Evolutionary conservation across 1,284 basidiomycete genomes (phyloP).

Genomic region (Austropuccinia psidii): DNA sequence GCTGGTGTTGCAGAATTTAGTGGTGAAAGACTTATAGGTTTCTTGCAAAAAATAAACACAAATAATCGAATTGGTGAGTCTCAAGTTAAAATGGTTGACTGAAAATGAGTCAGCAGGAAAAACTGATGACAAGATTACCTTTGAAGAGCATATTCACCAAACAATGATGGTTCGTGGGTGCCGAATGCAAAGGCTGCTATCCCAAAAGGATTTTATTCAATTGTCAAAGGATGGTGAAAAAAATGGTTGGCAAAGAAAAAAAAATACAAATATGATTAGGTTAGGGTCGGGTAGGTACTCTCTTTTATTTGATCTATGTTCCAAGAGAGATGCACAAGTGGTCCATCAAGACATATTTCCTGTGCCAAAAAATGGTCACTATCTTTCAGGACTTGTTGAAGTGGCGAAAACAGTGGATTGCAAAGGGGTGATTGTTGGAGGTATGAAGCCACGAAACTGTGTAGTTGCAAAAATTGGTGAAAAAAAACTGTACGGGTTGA

Average conservation of each 20-base stretch:
- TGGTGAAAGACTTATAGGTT: conserved; percentile 23
- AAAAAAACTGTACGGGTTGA: not conserved
- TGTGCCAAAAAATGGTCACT: not conserved
- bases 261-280: not conserved
- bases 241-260: not conserved
- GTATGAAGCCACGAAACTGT: not conserved
- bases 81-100: not conserved
- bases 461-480: not conserved
- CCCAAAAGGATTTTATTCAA: not conserved
- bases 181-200: not conserved
- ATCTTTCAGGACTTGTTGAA: not conserved
- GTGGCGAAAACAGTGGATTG: not conserved
- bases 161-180: conserved; percentile 3
- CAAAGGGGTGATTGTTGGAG: not conserved
- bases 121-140: not conserved
- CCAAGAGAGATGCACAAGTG: not conserved
- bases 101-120: not conserved
- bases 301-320: not conserved
- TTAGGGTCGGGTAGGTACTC: not conserved
- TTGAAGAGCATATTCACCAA: not conserved
- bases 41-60: conserved; percentile 23
- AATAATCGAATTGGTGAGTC: conserved; percentile 25
- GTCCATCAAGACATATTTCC: not conserved
- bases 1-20: not conserved
- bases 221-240: not conserved